phyloP scores from a whole-genome alignment of 495 filamentous ascomycete genomes.

The Cercophora samala region DNA sequence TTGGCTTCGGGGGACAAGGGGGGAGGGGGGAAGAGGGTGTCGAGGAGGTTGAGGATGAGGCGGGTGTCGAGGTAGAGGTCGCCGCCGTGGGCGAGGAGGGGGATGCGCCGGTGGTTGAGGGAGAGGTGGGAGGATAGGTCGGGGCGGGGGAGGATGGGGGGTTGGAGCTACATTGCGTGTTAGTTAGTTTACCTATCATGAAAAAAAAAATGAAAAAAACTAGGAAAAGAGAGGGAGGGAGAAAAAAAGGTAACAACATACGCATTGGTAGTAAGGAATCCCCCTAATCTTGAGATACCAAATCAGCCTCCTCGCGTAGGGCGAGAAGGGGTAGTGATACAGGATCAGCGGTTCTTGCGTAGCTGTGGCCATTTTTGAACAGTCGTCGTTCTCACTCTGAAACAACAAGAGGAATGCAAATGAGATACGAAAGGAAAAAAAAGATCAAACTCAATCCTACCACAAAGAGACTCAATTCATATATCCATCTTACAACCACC shows the following conservation, averaged over 20 bases:
- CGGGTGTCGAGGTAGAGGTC: slow-evolving; percentile 57
- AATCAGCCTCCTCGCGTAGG: slow-evolving; percentile 50
- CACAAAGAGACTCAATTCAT: neutral
- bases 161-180: slow-evolving; percentile 49
- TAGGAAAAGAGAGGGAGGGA: neutral
- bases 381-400: neutral
- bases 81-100: slow-evolving; percentile 56
- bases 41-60: slow-evolving; percentile 57
- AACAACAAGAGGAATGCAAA: neutral
- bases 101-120: slow-evolving; percentile 64
- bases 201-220: neutral
- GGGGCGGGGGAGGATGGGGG: slow-evolving; percentile 55
- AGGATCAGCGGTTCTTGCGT: slow-evolving; percentile 31
- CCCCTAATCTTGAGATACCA: slow-evolving; percentile 56
- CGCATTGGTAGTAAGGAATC: slow-evolving; percentile 54
- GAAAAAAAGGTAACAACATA: slow-evolving; percentile 29
- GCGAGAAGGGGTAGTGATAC: slow-evolving; percentile 53
- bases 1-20: slow-evolving; percentile 7
- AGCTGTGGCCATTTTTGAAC: neutral
- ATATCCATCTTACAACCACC: neutral
- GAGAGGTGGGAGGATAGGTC: slow-evolving; percentile 51
- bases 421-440: neutral
- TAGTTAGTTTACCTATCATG: neutral
- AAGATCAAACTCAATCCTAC: too few relatives aligned
- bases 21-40: slow-evolving; percentile 5